Percentiles rank a stretch among this genome's conserved stretches.
These are phyloP conservation scores for Globisporangium paddicum DNA, from an alignment of 352 stramenopile species.

Conservation along the genomic window DNA sequence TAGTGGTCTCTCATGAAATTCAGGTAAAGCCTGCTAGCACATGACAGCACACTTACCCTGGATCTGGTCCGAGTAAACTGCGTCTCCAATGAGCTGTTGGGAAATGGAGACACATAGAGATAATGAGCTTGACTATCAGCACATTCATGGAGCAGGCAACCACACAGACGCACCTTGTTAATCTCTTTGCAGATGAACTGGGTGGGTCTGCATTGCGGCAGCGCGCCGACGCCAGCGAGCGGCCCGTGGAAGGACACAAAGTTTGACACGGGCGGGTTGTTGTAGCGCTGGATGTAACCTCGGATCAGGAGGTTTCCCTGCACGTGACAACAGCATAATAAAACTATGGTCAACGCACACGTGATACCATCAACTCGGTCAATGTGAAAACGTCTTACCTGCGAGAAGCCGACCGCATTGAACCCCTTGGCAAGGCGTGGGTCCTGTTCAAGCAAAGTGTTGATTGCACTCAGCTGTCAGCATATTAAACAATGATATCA, in stretches of 20 bases:
- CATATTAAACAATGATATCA: neutral
- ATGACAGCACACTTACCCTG: constrained; percentile 45
- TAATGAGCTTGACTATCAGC: no score
- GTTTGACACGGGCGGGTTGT: constrained; percentile 87
- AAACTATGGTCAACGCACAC: neutral
- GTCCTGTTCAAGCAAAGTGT: constrained; percentile 37
- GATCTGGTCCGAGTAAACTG: constrained; percentile 82
- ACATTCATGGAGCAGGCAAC: no score
- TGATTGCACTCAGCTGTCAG: neutral
- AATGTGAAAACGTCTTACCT: constrained; percentile 36
- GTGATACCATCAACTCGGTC: neutral
- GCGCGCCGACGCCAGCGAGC: constrained; percentile 83
- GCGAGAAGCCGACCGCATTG: constrained; percentile 91
- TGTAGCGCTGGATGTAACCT: constrained; percentile 93
- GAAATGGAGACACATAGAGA: no score
- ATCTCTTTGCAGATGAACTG: constrained; percentile 86
- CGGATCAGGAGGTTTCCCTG: constrained; percentile 91
- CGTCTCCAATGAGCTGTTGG: constrained; percentile 75
- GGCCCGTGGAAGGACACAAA: constrained; percentile 93
- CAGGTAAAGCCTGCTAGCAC: neutral
- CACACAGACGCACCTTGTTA: constrained; percentile 54
- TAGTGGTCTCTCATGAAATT: no score
- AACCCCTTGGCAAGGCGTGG: constrained; percentile 84
- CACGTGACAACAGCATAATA: neutral
- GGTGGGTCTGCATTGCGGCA: constrained; percentile 86